Base-by-base conservation (phyloP, 176 grass and related monocot genomes). In the Echinochloa phyllopogon region DNA sequence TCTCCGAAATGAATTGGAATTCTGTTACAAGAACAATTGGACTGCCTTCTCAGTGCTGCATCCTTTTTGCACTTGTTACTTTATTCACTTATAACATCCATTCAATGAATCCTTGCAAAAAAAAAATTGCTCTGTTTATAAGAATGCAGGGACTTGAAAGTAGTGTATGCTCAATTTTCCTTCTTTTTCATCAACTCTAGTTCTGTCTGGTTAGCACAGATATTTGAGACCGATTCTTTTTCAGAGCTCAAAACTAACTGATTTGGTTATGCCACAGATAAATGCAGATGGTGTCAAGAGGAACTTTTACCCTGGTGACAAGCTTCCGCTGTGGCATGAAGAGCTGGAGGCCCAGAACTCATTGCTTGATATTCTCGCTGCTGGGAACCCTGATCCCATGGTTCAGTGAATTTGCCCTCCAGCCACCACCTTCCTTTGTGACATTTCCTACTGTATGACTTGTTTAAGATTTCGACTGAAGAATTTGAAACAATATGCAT, bases 321-420 rank as follows among this genome's bases (percentile, higher is more conserved):
- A 90, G 14, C 83, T 99, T 18, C 96, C 94, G 2, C 74, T 94
- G 48, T 99, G 96, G 94, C 94, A 96, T 13, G 94, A 96, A 27
- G 96, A 99, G 89, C 7, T 99, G 77, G 86, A 92, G 88, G 86
- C 94, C 9, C 91, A 90, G 6, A 92, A 88, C 75, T 96, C 96
- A 1, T 69, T 99, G 72, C 91, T 99, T 1, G 97, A 99, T 36
- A 88, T 96, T 55, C 91, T 99, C 3, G 76, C 86, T 25, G 85
- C 94, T 25, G 89, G 89, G 20, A 89, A 72, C 68, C 82, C 93
- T 11, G 96, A 99, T 67, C 89, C 96, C 3, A 99, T 99, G 97
- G 93, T 87, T 18, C 86, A 92, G 42, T 89, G 64, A 72, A 48
- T 62, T 52, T 87, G 59, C 2, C 12, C n/a, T 81, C 56, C 69